Evolutionary conservation across 2,329 filamentous ascomycete species (phyloP).

Genomic region (Ascosphaera apis): DNA sequence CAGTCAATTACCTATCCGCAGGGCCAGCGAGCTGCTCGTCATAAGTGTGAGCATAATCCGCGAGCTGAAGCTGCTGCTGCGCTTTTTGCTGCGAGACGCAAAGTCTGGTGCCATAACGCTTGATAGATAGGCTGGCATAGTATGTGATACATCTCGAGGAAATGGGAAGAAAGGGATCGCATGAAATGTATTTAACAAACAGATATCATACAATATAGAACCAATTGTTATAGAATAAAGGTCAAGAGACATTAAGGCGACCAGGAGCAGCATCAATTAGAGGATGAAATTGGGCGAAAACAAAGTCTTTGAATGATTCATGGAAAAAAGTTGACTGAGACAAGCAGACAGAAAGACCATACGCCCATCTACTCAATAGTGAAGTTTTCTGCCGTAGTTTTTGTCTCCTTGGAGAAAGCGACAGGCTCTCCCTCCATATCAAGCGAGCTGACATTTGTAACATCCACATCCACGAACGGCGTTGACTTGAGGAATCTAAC

Average conservation of each 20-base stretch:
- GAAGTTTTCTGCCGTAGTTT: slow-evolving; percentile 21
- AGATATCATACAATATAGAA: neutral
- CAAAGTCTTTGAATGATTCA: neutral
- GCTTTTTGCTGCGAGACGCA: too few relatives aligned
- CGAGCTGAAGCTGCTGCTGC: too few relatives aligned
- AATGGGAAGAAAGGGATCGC: neutral
- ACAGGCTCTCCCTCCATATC: slow-evolving; percentile 23
- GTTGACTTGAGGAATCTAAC: slow-evolving; percentile 67
- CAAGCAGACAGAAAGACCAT: neutral
- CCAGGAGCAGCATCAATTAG: neutral
- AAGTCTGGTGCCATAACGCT: too few relatives aligned
- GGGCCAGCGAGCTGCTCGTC: too few relatives aligned
- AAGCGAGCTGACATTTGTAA: slow-evolving; percentile 25
- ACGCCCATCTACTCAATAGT: slow-evolving; percentile 18
- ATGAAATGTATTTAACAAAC: neutral
- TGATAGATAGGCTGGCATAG: too few relatives aligned
- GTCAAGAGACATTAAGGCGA: neutral
- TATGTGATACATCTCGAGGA: neutral
- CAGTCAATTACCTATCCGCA: too few relatives aligned
- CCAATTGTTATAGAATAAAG: neutral
- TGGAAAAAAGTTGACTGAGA: neutral
- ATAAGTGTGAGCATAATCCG: too few relatives aligned
- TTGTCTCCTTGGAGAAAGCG: slow-evolving; percentile 22
- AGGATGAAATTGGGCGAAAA: too few relatives aligned
- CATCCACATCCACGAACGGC: slow-evolving; percentile 82